Evolutionary conservation across 2,329 filamentous ascomycete genomes (phyloP).

Genomic region (Fusarium protoensiforme): DNA sequence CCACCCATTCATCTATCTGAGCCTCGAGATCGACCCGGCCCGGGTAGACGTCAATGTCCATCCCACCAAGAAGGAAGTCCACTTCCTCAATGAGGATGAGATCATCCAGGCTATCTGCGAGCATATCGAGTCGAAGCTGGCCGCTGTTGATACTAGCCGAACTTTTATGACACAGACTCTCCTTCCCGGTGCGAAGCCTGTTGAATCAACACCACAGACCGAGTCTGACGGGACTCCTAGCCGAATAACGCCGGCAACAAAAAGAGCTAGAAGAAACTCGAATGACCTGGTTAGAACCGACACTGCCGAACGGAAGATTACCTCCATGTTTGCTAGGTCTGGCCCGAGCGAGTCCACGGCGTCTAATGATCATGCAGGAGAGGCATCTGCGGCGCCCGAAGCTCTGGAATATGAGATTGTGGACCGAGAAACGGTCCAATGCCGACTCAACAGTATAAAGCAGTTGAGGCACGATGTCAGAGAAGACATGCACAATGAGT

Average conservation of each 20-base stretch:
- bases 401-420: conserved; percentile 77
- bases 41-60: conserved; percentile 98
- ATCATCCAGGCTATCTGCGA: conserved; percentile 89
- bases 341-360: conserved; percentile 44
- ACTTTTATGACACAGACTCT: conserved; percentile 95
- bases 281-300: conserved; percentile 94
- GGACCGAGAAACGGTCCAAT: conserved; percentile 75
- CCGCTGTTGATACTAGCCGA: conserved; percentile 90
- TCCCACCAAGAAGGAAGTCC: conserved; percentile 95
- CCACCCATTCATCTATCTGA: conserved; percentile 93
- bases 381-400: conserved; percentile 54
- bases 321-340: conserved; percentile 84
- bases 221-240: conserved; percentile 44
- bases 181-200: conserved; percentile 70
- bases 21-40: conserved; percentile 89
- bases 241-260: conserved; percentile 51
- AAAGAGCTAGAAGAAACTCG: conserved; percentile 54
- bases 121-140: conserved; percentile 80
- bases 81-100: conserved; percentile 97
- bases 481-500: conserved; percentile 81
- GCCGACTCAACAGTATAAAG: conserved; percentile 85
- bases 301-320: conserved; percentile 90
- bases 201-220: conserved; percentile 39
- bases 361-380: conserved; percentile 41
- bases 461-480: conserved; percentile 84